phyloP scores from a whole-genome alignment of 2,329 filamentous ascomycete species.

The Ceratocystis cubensis region DNA sequence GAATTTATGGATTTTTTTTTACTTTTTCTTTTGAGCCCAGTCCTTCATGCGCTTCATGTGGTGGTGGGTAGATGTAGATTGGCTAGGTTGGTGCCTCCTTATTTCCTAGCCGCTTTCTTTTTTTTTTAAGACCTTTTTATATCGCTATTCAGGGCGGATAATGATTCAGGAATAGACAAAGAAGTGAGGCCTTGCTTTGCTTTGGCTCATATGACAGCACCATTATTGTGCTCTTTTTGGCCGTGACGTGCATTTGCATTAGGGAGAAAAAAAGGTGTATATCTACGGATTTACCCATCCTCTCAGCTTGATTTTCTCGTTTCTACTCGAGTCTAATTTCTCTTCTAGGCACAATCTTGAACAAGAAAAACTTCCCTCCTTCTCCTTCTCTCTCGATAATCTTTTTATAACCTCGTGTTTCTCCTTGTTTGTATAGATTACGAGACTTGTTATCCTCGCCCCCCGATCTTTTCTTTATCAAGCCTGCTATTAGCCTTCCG shows the following conservation, averaged over 20 bases:
- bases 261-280: neutral
- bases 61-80: neutral
- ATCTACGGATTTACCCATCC: constrained; percentile 11
- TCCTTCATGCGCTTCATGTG: neutral
- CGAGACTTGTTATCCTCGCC: neutral
- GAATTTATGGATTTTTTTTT: neutral
- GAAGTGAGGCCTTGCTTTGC: neutral
- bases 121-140: neutral
- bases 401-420: neutral
- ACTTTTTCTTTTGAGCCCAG: neutral
- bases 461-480: neutral
- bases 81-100: neutral
- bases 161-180: neutral
- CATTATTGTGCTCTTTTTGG: constrained; percentile 7
- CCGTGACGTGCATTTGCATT: constrained; percentile 9
- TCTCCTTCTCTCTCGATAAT: neutral
- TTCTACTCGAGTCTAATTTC: neutral
- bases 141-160: neutral
- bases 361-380: neutral
- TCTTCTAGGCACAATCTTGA: neutral
- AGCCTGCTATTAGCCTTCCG: neutral
- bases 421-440: neutral
- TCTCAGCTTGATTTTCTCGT: neutral
- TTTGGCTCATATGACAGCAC: constrained; percentile 1
- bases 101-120: neutral